Evolutionary conservation across 805 yeast species (phyloP).

Genomic region (Lipomyces orientalis): DNA sequence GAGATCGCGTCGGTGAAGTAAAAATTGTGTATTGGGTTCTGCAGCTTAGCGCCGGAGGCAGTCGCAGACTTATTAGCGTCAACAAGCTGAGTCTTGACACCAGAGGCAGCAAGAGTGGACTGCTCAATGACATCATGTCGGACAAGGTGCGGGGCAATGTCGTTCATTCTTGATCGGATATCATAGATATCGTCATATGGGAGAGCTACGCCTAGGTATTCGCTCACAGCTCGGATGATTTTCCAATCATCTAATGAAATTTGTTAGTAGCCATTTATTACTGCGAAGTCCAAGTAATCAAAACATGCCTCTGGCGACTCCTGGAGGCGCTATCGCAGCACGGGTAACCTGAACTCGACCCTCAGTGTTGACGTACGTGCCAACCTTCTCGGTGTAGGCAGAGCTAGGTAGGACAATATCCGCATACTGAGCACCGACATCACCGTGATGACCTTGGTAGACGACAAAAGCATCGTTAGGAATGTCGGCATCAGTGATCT

Average conservation of each 20-base stretch:
- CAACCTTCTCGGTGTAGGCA: conserved; percentile 86
- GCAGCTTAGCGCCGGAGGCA: conserved; percentile 57
- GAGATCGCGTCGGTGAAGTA: conserved; percentile 89
- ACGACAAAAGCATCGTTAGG: conserved; percentile 87
- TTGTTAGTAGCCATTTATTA: not conserved
- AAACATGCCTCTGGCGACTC: conserved; percentile 64
- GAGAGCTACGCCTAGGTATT: conserved; percentile 69
- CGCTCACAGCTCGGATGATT: conserved; percentile 80
- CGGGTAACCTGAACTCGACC: conserved; percentile 85
- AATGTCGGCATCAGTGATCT: conserved; percentile 67
- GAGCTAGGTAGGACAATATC: conserved; percentile 87
- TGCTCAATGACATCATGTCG: conserved; percentile 78
- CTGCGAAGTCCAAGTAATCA: not conserved
- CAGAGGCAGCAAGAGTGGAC: conserved; percentile 63
- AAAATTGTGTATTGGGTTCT: conserved; percentile 78
- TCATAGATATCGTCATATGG: conserved; percentile 77
- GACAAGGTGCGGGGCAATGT: conserved; percentile 80
- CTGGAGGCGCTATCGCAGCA: conserved; percentile 88
- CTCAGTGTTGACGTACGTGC: conserved; percentile 86
- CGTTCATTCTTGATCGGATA: conserved; percentile 70
- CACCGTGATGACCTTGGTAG: conserved; percentile 93
- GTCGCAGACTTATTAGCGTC: conserved; percentile 48
- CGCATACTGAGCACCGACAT: conserved; percentile 83
- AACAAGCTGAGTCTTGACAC: conserved; percentile 54
- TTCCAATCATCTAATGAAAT: conserved; percentile 75